Percentiles rank a stretch among this genome's conserved stretches.
phyloP scores from a whole-genome alignment of 1,284 basidiomycete species.

The Apiotrichum veenhuisii region DNA sequence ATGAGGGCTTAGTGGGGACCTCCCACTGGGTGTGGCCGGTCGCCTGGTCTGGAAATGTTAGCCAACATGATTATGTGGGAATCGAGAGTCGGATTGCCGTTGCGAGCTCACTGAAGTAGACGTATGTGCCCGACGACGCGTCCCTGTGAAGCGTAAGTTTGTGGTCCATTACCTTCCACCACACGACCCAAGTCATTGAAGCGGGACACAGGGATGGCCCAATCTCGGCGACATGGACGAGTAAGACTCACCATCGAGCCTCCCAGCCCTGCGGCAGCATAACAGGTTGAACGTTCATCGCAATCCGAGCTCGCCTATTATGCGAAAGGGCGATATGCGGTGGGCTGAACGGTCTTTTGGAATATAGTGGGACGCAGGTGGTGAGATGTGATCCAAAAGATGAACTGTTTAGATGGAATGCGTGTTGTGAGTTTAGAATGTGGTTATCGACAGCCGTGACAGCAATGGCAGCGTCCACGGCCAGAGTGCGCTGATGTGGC shows the following conservation, averaged over 20 bases:
- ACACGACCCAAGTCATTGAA: too few relatives aligned
- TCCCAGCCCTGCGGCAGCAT: conserved; percentile 79
- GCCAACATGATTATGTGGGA: background rate
- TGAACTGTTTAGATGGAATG: background rate
- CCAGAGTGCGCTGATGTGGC: background rate
- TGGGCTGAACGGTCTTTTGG: background rate
- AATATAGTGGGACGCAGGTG: background rate
- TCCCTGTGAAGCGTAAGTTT: conserved; percentile 60
- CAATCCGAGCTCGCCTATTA: background rate
- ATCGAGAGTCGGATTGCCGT: background rate
- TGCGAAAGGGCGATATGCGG: background rate
- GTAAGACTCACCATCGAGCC: conserved; percentile 70
- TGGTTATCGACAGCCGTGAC: background rate
- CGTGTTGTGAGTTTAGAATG: background rate
- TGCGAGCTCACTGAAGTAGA: conserved; percentile 66
- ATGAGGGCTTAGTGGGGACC: conserved; percentile 49
- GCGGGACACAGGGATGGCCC: background rate
- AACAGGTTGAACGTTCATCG: conserved; percentile 29
- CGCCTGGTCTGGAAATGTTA: conserved; percentile 34
- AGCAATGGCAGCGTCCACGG: too few relatives aligned
- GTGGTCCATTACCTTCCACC: too few relatives aligned
- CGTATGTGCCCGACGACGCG: conserved; percentile 68
- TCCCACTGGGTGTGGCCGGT: conserved; percentile 66
- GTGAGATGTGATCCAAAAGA: background rate
- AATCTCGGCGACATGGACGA: background rate